These are phyloP conservation scores for Angophora floribunda DNA, from an alignment of 345 rosid species.

Conservation along the genomic window DNA sequence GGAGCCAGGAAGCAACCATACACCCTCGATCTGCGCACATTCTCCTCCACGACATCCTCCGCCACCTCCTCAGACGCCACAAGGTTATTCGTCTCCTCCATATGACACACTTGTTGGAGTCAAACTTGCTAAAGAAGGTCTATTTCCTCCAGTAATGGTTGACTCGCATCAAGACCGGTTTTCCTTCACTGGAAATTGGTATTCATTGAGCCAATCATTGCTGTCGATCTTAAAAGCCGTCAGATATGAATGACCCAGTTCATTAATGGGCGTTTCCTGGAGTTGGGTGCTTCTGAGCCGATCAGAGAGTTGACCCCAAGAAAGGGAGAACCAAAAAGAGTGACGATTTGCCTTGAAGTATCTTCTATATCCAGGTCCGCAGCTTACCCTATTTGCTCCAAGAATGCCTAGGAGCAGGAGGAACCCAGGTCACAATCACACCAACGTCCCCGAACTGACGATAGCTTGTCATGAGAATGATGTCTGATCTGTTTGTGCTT, in stretches of 20 bases:
- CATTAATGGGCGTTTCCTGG: background rate
- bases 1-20: slow-evolving; percentile 1
- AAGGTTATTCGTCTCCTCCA: background rate
- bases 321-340: background rate
- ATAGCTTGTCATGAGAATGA: background rate
- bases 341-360: slow-evolving; percentile 1
- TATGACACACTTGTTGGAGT: background rate
- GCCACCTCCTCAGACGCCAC: background rate
- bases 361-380: background rate
- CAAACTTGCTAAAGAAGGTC: background rate
- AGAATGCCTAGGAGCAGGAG: background rate
- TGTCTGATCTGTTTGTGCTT: background rate
- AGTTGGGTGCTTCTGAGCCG: background rate
- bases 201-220: background rate
- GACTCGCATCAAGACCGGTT: background rate
- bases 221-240: background rate
- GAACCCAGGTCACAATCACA: background rate
- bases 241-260: background rate
- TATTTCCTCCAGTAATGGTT: background rate
- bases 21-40: background rate
- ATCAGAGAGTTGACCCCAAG: background rate
- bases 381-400: background rate
- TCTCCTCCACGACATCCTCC: background rate
- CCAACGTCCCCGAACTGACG: background rate
- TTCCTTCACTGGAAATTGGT: background rate